A percentile compares a stretch with the other conserved stretches of the same genome.
These are phyloP conservation scores for Fusarium illudens DNA, from an alignment of 2,329 filamentous ascomycete species.

Conservation along the genomic window DNA sequence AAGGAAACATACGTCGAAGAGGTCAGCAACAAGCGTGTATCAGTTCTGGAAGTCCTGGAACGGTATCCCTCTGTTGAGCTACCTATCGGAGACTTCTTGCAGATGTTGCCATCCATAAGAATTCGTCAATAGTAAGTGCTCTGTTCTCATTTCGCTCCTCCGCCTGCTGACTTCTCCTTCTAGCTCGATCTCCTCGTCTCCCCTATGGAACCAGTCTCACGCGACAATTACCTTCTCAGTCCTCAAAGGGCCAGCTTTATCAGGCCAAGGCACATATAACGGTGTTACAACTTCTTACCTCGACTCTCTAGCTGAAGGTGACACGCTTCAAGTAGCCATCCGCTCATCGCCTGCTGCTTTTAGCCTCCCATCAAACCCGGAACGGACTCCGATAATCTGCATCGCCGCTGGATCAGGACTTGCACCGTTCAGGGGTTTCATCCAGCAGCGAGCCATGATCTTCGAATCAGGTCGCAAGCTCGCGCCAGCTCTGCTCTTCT, in stretches of 20 bases:
- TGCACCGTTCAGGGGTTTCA: background rate
- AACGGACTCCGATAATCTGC: background rate
- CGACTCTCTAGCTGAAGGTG: background rate
- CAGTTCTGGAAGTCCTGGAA: background rate
- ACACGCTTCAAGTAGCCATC: background rate
- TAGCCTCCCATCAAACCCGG: background rate
- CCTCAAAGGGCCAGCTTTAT: background rate
- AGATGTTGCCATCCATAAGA: background rate
- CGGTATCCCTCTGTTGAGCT: background rate
- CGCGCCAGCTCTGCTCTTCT: background rate
- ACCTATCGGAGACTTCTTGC: background rate
- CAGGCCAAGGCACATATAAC: background rate
- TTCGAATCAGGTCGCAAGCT: background rate
- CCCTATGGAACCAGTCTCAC: background rate
- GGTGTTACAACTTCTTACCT: background rate
- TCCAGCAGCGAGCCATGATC: background rate
- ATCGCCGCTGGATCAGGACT: background rate
- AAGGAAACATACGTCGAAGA: background rate
- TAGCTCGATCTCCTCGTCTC: background rate
- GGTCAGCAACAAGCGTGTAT: background rate
- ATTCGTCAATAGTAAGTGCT: background rate
- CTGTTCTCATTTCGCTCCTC: background rate
- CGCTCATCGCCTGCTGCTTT: background rate
- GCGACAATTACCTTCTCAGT: background rate
- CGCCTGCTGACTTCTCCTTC: background rate